These are phyloP conservation scores for Sphaerostilbella broomeana DNA, from an alignment of 2,329 filamentous ascomycete genomes.

Conservation along the genomic window DNA sequence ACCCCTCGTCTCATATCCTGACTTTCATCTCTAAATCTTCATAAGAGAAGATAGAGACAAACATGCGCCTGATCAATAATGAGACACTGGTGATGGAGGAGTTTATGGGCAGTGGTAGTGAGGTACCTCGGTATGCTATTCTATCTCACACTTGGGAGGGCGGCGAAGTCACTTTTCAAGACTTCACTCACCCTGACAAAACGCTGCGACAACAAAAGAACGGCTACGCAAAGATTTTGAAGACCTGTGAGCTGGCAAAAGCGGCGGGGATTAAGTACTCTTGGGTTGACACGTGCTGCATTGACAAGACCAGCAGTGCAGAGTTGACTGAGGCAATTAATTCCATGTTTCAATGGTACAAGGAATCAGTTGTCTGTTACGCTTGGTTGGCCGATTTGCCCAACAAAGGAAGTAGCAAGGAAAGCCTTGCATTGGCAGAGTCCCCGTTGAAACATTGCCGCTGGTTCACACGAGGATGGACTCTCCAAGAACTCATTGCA, in stretches of 20 bases:
- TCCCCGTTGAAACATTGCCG: constrained; percentile 12
- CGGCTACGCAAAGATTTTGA: constrained; percentile 1
- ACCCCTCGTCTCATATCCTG: too few species aligned
- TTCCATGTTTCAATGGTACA: constrained; percentile 14
- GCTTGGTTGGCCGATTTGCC: neutral
- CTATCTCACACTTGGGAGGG: constrained; percentile 14
- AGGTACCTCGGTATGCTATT: constrained; percentile 12
- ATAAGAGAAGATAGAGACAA: too few species aligned
- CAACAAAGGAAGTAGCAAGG: neutral
- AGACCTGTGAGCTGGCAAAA: constrained; percentile 3
- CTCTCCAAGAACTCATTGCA: constrained; percentile 26
- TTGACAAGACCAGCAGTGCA: constrained; percentile 13
- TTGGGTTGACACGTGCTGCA: constrained; percentile 16
- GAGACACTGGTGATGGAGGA: neutral
- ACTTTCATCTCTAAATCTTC: too few species aligned
- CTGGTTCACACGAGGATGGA: constrained; percentile 16
- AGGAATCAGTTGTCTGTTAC: neutral
- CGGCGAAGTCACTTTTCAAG: constrained; percentile 11
- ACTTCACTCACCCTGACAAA: neutral
- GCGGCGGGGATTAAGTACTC: constrained; percentile 4
- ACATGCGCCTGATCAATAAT: neutral
- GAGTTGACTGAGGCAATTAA: constrained; percentile 14
- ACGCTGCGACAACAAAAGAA: neutral
- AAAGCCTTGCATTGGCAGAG: neutral
- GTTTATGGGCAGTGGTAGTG: neutral